Percentiles rank a stretch among this genome's conserved stretches.
Conservation (phyloP, 345 rosid genomes). For the Cochlearia excelsa region DNA sequence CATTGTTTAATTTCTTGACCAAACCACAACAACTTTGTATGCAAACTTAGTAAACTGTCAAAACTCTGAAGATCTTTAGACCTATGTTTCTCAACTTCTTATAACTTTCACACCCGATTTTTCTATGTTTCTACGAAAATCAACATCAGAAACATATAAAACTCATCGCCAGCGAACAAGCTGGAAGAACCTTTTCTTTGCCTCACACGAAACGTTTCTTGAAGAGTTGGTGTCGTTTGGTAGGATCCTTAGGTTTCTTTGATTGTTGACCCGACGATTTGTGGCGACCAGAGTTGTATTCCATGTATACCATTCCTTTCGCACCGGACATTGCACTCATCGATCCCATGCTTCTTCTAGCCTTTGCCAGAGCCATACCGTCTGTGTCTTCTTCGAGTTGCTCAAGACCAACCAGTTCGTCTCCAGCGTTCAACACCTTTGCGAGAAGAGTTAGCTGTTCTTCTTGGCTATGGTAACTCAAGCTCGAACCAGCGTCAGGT, state of each 20-base stretch:
- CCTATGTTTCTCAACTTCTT: no score
- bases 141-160: no score
- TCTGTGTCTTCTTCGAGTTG: conserved; percentile 89
- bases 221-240: conserved; percentile 72
- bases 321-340: conserved; percentile 94
- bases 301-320: conserved; percentile 83
- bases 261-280: conserved; percentile 45
- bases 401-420: conserved; percentile 78
- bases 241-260: conserved; percentile 80
- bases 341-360: conserved; percentile 57
- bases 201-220: conserved; percentile 49
- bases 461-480: conserved; percentile 61
- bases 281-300: conserved; percentile 55
- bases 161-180: no score
- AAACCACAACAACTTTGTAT: no score
- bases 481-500: conserved; percentile 68
- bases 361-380: conserved; percentile 73
- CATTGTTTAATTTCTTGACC: no score
- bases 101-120: no score
- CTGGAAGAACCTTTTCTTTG: no score
- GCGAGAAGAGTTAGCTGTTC: conserved; percentile 75
- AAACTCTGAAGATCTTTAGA: no score
- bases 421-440: conserved; percentile 85
- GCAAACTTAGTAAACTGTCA: no score
- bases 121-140: no score